Base-by-base conservation (phyloP, 306 rosid species). In the Vigna trinervia region DNA sequence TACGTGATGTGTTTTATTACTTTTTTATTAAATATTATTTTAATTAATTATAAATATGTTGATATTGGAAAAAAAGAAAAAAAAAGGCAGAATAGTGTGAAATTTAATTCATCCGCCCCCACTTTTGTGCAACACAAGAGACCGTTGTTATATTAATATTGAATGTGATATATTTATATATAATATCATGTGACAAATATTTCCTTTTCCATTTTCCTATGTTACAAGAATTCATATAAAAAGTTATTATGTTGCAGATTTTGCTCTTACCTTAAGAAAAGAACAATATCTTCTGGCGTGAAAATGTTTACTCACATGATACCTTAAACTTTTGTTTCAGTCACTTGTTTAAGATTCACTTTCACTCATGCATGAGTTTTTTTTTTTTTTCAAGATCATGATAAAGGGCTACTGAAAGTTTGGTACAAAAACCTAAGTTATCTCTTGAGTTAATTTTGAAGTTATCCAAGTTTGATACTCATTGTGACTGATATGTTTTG, bases 211-310 rank as follows among this genome's bases (percentile, higher is more conserved):
- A 39, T 69, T 59, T 47, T 8, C 50, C 20, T 43, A 4, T 15
- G 46, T 70, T 3, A 20, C 26, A 81, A 69, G 39, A 69, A 60
- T 48, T 50, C 14, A 26, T 15, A 9, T 17, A 60, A 70, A 47
- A 47, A 22, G 22, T 22, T 1, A 26, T 9, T 53, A 79, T n/a
- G 38, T 12, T 23, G 13, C 34, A 41, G 46, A 64, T 22, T 34
- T 82, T 45, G 30, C 70, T 63, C 64, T 45, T 30, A n/a, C 69
- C 23, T 67, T 12, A 64, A 72, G 71, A 54, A 36, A 54, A 66
- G 71, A 71, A 71, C 38, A 22, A 57, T 50, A 59, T 28, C 41
- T 59, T 59, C 6, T 59, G 41, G 41, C 11, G 13, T 59, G 11
- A 28, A 5, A n/a, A 13, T 19, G 12, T 61, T 61, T 30, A 32